These are phyloP conservation scores for Peterozyma xylosa DNA, from an alignment of 805 yeast species.

Conservation along the genomic window DNA sequence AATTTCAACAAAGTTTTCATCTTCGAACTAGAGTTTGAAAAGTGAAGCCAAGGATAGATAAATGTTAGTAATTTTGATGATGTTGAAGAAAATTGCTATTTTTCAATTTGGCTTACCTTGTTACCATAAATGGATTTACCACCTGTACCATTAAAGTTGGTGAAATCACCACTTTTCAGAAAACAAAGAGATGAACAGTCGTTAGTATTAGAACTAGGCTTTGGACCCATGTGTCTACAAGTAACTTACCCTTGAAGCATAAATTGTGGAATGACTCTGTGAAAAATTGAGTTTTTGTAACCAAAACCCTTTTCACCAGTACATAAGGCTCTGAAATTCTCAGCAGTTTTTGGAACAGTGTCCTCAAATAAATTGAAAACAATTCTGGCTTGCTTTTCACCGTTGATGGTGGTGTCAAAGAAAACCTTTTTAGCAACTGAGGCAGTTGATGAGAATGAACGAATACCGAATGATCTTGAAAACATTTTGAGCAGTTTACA, in stretches of 20 bases:
- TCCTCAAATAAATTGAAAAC: conserved; percentile 24
- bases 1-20: conserved; percentile 62
- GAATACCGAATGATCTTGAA: conserved; percentile 20
- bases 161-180: conserved; percentile 61
- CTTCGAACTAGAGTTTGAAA: conserved; percentile 24
- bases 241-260: conserved; percentile 70
- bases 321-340: conserved; percentile 73
- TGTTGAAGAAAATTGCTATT: too few relatives aligned
- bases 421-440: conserved; percentile 45
- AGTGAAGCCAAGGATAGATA: too few relatives aligned
- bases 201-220: too few relatives aligned
- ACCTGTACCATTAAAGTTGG: conserved; percentile 85
- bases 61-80: not conserved
- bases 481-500: conserved; percentile 11
- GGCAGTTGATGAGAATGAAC: conserved; percentile 44
- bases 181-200: not conserved
- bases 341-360: conserved; percentile 66
- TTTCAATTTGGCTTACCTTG: conserved; percentile 31
- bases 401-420: conserved; percentile 50
- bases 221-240: too few relatives aligned
- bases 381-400: conserved; percentile 35
- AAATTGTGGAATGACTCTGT: conserved; percentile 94
- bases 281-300: conserved; percentile 81
- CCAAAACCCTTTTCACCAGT: conserved; percentile 96
- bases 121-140: conserved; percentile 82